A percentile compares a stretch with the other conserved stretches of the same genome.
Evolutionary conservation across 2,329 filamentous ascomycete species (phyloP).

Genomic region (Alternaria ventricosa): DNA sequence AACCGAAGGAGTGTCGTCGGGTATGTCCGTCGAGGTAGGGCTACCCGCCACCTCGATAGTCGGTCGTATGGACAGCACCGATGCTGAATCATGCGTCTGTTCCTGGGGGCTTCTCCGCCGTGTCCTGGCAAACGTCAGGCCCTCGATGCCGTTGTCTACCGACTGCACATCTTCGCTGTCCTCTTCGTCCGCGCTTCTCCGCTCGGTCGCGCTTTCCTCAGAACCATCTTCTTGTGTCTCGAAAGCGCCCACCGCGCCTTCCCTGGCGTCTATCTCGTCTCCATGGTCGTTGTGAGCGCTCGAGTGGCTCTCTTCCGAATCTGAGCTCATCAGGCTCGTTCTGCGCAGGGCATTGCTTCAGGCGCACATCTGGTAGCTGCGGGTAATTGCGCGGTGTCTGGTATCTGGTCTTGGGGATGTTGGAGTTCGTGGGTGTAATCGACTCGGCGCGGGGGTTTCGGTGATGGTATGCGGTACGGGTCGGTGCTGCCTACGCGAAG

Average conservation of each 20-base stretch:
- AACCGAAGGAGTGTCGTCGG: constrained; percentile 84
- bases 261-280: constrained; percentile 47
- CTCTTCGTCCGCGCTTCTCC: constrained; percentile 21
- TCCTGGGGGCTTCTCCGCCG: constrained; percentile 19
- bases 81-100: constrained; percentile 30
- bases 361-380: constrained; percentile 21
- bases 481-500: constrained; percentile 9
- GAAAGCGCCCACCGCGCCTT: constrained; percentile 27
- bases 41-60: constrained; percentile 58
- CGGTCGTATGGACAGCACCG: constrained; percentile 26
- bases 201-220: constrained; percentile 8
- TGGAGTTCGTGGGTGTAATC: background rate
- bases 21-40: constrained; percentile 74
- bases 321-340: constrained; percentile 71
- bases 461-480: constrained; percentile 12
- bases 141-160: constrained; percentile 30
- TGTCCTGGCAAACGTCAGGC: constrained; percentile 42
- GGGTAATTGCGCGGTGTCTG: background rate
- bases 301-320: constrained; percentile 66
- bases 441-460: constrained; percentile 18
- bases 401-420: background rate
- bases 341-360: constrained; percentile 61
- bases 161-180: constrained; percentile 34
- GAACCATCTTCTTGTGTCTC: background rate
- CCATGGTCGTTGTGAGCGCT: constrained; percentile 59